Base-by-base conservation (phyloP, 306 rosid species). In the Senna tora region DNA sequence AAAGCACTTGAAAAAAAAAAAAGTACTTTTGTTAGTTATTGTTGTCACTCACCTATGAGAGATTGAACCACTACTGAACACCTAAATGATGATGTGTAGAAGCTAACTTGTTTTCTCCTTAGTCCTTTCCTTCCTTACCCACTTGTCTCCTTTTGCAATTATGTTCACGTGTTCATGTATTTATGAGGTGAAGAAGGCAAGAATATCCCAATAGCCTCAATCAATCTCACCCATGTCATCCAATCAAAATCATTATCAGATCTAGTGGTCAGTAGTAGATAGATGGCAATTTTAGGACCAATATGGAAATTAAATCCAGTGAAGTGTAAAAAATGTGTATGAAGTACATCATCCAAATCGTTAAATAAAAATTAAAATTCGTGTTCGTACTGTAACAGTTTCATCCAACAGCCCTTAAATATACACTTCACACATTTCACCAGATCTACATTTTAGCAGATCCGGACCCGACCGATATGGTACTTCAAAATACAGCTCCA, bases 31-130 rank as follows among this genome's bases (percentile, higher is more conserved):
- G n/a, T n/a, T n/a, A n/a, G n/a, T n/a, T n/a, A n/a, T n/a, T n/a
- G n/a, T n/a, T n/a, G n/a, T n/a, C n/a, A n/a, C n/a, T n/a, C 86
- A 83, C 68, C 49, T 17, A 67, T 69, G 57, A 70, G 66, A 72
- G 19, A 51, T 16, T 67, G 67, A 15, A 17, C 36, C 65, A n/a
- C 57, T 49, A 16, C 36, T 33, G 67, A 16, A 53, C 65, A 25
- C 59, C 20, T 51, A 65, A 69, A 54, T 59, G 34, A 79, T 33
- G 71, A 61, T 66, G 45, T 61, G 77, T 47, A 71, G 34, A 67
- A 43, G 45, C 22, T 0, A 15, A 45, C 11, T 32, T 42, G 65
- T 22, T 52, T 39, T 63, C 3, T 25, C 30, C 30, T 25, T 25
- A 25, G 30, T 25, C 30, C 30, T 25, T 25, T 3, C 30, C 1